Percentiles rank a stretch among this genome's conserved stretches.
phyloP scores from a whole-genome alignment of 2,329 filamentous ascomycete genomes.

The Neonectria ditissima region DNA sequence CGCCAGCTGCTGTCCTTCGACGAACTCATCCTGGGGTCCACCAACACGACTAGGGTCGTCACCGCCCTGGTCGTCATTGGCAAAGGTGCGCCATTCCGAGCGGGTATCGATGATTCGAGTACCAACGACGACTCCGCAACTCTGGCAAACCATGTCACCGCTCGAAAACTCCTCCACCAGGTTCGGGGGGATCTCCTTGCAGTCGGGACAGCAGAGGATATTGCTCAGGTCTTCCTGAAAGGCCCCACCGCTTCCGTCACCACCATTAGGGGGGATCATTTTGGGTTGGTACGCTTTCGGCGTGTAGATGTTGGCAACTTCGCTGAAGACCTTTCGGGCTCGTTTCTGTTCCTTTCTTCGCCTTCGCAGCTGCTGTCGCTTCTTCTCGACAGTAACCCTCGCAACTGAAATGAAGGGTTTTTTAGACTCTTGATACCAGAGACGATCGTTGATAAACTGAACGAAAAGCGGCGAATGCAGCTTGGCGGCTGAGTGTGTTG shows the following conservation, averaged over 20 bases:
- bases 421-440: slow-evolving; percentile 50
- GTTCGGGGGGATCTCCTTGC: slow-evolving; percentile 91
- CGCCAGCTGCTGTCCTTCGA: slow-evolving; percentile 90
- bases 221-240: slow-evolving; percentile 91
- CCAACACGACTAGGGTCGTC: slow-evolving; percentile 99
- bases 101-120: slow-evolving; percentile 94
- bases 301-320: slow-evolving; percentile 58
- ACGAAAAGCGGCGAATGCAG: slow-evolving; percentile 80
- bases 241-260: slow-evolving; percentile 45
- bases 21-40: slow-evolving; percentile 88
- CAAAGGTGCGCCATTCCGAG: slow-evolving; percentile 98
- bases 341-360: slow-evolving; percentile 50
- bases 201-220: slow-evolving; percentile 88
- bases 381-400: slow-evolving; percentile 46
- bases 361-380: slow-evolving; percentile 49
- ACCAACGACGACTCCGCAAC: slow-evolving; percentile 90
- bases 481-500: slow-evolving; percentile 61
- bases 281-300: slow-evolving; percentile 56
- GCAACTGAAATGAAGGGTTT: slow-evolving; percentile 35
- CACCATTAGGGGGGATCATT: slow-evolving; percentile 58
- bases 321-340: slow-evolving; percentile 55
- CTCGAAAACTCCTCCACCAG: slow-evolving; percentile 92
- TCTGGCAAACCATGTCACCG: slow-evolving; percentile 91
- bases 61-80: slow-evolving; percentile 95
- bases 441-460: slow-evolving; percentile 61